These are phyloP conservation scores for Solanum chacoense DNA, from an alignment of 305 asterid genomes.

Conservation along the genomic window DNA sequence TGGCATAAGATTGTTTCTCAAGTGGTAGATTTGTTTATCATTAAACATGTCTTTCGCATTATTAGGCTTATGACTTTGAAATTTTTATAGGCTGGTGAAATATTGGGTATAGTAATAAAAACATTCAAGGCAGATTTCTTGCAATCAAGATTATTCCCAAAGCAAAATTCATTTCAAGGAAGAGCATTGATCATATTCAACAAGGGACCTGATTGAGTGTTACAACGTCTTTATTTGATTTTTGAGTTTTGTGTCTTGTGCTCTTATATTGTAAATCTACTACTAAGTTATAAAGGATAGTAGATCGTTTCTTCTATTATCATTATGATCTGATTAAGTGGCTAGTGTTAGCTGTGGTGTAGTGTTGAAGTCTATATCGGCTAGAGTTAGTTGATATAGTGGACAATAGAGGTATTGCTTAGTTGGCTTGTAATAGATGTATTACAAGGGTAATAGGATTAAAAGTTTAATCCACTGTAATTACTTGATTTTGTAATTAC, in stretches of 20 bases:
- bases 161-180: background rate
- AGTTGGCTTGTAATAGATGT: background rate
- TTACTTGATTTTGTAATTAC: background rate
- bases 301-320: no score
- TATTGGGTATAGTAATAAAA: no score
- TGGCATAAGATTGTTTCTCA: background rate
- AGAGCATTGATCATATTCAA: background rate
- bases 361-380: background rate
- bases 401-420: background rate
- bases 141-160: background rate
- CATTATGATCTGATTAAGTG: background rate
- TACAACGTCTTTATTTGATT: background rate
- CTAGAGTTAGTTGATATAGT: background rate
- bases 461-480: background rate
- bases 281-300: background rate
- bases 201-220: background rate
- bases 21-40: background rate
- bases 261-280: background rate
- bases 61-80: background rate
- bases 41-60: background rate
- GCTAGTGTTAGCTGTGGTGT: background rate
- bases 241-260: background rate
- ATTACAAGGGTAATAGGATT: background rate
- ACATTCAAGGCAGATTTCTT: slow-evolving; percentile 9
- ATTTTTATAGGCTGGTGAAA: slow-evolving; percentile 12